phyloP scores from a whole-genome alignment of 2,329 filamentous ascomycete genomes.

The Alternaria consortialis region DNA sequence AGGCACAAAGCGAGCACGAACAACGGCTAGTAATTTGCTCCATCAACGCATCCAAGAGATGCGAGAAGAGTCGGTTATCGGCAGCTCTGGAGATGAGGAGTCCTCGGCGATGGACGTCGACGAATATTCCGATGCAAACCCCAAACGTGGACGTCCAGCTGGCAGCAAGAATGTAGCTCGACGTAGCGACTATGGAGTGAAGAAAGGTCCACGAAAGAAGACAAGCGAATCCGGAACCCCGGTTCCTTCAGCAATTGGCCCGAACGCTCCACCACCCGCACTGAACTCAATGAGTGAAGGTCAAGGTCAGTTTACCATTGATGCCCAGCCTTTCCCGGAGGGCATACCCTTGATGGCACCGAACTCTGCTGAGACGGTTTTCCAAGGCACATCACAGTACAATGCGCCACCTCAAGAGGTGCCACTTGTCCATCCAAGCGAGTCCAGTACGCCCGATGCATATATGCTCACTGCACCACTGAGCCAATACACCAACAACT shows the following conservation, averaged over 20 bases:
- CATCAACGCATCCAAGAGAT: slow-evolving; percentile 59
- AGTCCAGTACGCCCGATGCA: slow-evolving; percentile 41
- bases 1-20: slow-evolving; percentile 40
- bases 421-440: slow-evolving; percentile 27
- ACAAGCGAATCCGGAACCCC: slow-evolving; percentile 32
- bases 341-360: slow-evolving; percentile 31
- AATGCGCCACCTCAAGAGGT: slow-evolving; percentile 28
- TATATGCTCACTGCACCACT: slow-evolving; percentile 49
- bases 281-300: slow-evolving; percentile 50
- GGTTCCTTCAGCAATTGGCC: slow-evolving; percentile 31
- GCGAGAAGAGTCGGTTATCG: slow-evolving; percentile 53
- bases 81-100: slow-evolving; percentile 49
- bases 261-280: slow-evolving; percentile 38
- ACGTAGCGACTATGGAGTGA: slow-evolving; percentile 59
- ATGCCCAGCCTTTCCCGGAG: slow-evolving; percentile 36
- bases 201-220: slow-evolving; percentile 58
- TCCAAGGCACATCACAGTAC: slow-evolving; percentile 48
- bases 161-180: slow-evolving; percentile 59
- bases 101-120: slow-evolving; percentile 45
- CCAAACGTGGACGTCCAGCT: slow-evolving; percentile 50
- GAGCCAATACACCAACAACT: slow-evolving; percentile 43
- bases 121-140: slow-evolving; percentile 31
- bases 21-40: slow-evolving; percentile 39
- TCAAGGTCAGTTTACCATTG: slow-evolving; percentile 50
- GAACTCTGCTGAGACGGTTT: slow-evolving; percentile 46